Evolutionary conservation across 768 basidiomycete genomes (phyloP), one percentile per base, ranked within the genome.

Genomic region (Trametes villosa): DNA sequence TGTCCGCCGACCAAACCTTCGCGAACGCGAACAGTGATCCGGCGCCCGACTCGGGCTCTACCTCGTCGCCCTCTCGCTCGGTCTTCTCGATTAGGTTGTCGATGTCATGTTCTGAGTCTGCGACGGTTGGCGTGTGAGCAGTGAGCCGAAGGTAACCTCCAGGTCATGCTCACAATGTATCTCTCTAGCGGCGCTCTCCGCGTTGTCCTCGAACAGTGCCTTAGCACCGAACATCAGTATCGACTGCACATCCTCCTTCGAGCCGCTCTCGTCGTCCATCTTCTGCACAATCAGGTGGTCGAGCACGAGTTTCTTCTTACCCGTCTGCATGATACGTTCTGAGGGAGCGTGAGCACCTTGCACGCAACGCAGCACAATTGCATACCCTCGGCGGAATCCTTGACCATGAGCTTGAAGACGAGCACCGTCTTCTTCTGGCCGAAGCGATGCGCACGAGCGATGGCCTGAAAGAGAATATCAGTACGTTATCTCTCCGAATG

Each of bases 271-370:
- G 55, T 93, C 90, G 64, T 94, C 92, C 89, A 96, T 94, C 71
- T 93, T 94, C 75, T 97, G 92, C 22, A 98, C 96, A 65, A 98
- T 96, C 17, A 98, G 79, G 76, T 98, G 96, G 67, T 98, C 95
- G 9, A 98, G 79, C 15, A 94, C 89, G 29, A 98, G 83, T 73
- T 98, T 98, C 80, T 92, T 94, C 78, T 96, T 96, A n/a, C 92
- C 94, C 26, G 87, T 84, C 74, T 94, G 88, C 75, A 96, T 82
- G 67, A 97, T 98, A 45, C 89, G 89, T 69, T 97, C 95, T 96
- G 67, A 9, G 38, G 40, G 22, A 24, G 30, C 13, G 36, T 20
- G 9, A 52, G 15, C 15, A 57, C 18, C 29, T 11, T 46, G 22
- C 15, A 13, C 6, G 24, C 44, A 46, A 36, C 2, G 15, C 15